phyloP scores from a whole-genome alignment of 202 grass and related monocot species.

The Eragrostis tef region DNA sequence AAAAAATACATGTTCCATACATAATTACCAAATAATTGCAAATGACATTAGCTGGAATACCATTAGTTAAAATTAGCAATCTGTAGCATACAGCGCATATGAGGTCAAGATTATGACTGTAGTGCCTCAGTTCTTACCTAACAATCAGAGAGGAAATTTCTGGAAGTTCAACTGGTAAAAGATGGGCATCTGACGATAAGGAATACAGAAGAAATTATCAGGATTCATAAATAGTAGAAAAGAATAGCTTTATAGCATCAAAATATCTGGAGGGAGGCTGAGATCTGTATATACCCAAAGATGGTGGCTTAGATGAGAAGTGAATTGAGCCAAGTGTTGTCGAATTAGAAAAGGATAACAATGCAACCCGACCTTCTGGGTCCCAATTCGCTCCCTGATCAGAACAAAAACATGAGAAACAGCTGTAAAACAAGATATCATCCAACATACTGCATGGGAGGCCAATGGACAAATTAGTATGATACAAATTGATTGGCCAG shows the following conservation, averaged over 20 bases:
- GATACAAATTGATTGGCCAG: background rate
- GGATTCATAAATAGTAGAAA: constrained; percentile 9
- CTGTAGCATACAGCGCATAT: constrained; percentile 19
- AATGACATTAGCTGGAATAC: too few relatives aligned
- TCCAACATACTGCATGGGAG: constrained; percentile 2
- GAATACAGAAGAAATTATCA: constrained; percentile 39
- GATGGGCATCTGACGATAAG: constrained; percentile 72
- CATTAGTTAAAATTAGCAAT: constrained; percentile 12
- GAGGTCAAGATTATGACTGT: constrained; percentile 24
- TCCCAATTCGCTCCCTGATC: constrained; percentile 83
- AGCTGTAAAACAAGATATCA: background rate
- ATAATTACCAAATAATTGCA: too few relatives aligned
- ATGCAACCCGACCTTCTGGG: constrained; percentile 73
- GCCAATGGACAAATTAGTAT: background rate
- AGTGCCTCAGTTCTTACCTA: constrained; percentile 61
- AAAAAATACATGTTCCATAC: background rate
- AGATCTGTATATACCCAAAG: constrained; percentile 61
- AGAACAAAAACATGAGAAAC: constrained; percentile 21
- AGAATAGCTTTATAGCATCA: constrained; percentile 34
- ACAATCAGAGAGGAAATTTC: constrained; percentile 78
- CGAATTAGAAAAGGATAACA: constrained; percentile 86
- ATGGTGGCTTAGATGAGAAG: constrained; percentile 84
- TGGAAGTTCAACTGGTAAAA: constrained; percentile 86
- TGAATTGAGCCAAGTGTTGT: constrained; percentile 84
- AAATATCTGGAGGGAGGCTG: background rate